Conservation (phyloP, 805 yeast species). For the Yarrowia osloensis region DNA sequence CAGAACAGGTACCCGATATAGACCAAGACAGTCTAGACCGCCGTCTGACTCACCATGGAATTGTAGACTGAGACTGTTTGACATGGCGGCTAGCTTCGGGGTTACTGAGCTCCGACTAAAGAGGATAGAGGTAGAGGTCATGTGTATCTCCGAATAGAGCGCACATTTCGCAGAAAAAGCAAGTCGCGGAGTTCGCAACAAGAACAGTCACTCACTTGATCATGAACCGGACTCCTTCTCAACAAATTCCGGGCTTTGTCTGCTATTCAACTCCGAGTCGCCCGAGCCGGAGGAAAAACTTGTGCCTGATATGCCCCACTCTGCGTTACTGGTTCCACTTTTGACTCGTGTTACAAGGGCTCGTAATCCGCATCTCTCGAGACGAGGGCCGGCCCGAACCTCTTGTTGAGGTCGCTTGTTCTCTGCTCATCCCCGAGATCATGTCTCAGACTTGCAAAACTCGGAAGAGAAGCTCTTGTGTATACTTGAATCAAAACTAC, state of each 20-base stretch:
- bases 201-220: too few species aligned
- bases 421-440: constrained; percentile 5
- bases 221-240: too few species aligned
- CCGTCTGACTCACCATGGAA: background rate
- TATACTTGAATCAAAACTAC: too few species aligned
- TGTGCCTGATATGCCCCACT: background rate
- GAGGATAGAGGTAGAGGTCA: too few species aligned
- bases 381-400: background rate
- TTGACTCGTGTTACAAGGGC: background rate
- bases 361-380: background rate
- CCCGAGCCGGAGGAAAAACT: too few species aligned
- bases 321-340: background rate
- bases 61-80: background rate
- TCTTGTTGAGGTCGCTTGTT: background rate
- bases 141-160: too few species aligned
- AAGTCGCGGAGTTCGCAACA: too few species aligned
- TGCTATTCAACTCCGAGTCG: background rate
- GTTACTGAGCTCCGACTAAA: background rate
- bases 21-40: background rate
- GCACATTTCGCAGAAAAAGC: too few species aligned
- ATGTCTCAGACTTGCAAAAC: background rate
- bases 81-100: background rate
- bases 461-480: background rate
- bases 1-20: background rate
- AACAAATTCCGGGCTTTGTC: too few species aligned